Base-by-base conservation (phyloP, 1,284 basidiomycete genomes). In the Cerrena zonata region DNA sequence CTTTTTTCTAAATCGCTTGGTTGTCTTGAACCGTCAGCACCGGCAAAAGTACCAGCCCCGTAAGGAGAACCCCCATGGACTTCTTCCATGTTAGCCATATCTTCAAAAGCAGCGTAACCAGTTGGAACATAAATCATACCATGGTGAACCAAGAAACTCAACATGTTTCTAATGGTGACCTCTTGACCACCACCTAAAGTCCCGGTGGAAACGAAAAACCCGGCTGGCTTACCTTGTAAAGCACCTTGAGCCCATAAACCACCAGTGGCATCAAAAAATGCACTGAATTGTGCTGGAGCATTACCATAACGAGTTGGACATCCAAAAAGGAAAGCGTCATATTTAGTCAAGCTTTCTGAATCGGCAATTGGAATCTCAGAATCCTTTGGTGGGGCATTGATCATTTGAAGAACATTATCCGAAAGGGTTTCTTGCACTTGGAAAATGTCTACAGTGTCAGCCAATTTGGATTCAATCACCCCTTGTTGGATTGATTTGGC, bases 221-320 rank as follows among this genome's bases (percentile, higher is more conserved):
- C 76, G 3, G 78, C 91, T 68, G 86, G 89, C 74, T 96, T 97
- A 62, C 89, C 91, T 45, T 78, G 68, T 45, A 96, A 80, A 0
- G 74, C 78, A 48, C 89, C 89, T 5, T 62, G 56, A 13, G 73
- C 77, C 94, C 94, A 97, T 36, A 89, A 75, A 2, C 65, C 69
- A 56, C 91, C 91, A 10, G 91, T 94, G 3, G 77, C 68, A 65
- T 96, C 94, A 83, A 81, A 87, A 76, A 90, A 88, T 1, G 78
- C 70, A 85, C 90, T n/a, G n/a, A n/a, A 84, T 61, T 88, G 84
- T 4, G 69, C 78, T 48, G 84, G 81, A 71, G 84, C 78, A 67
- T 75, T 82, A 37, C 86, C 86, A 61, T 75, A 87, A 53, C 87
- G 82, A 39, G 91, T 93, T 49, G 90, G 89, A 60, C 93, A 74